Base-by-base conservation (phyloP, 2,329 filamentous ascomycete genomes). In the Penicillium crustosum region DNA sequence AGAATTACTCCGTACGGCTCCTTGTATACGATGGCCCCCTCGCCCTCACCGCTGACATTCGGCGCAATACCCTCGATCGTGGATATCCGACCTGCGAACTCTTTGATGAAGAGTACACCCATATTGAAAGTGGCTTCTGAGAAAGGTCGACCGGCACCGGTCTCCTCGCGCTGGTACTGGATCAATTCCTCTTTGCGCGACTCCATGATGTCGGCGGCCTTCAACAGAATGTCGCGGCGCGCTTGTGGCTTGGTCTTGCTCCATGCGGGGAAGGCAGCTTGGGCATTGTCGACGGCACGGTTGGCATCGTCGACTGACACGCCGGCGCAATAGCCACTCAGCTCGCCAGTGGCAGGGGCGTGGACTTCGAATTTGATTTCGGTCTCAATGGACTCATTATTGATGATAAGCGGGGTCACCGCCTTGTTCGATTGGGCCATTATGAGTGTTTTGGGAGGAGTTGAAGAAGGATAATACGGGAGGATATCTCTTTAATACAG, bases 1-100 rank as follows among this genome's bases (percentile, higher is more conserved):
- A 95, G 77, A 17, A 93, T 81, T 8, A 94, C 90, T 1, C 91
- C 91, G 66, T 85, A 91, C 0, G 91, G 90, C 74, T 93, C 89
- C 69, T 86, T 88, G 62, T 87, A 75, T 4, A 95, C 77, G 63
- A 94, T 78, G 0, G 86, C 89, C 49, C 76, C 80, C 25, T 80
- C 80, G 0, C 80, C 81, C 38, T 83, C 78, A 17, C 83, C 67
- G 15, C 70, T 71, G 21, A 79, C 77, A 3, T 73, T 73, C 0
- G 82, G 83, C 19, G 83, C 79, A 10, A 70, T 68, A 2, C 83
- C 83, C 64, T 77, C 76, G 15, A 84, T 75, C 3, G 72, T 72
- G 7, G 77, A 70, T 27, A 82, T 75, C 44, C 81, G 73, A 8
- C 80, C 82, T 1, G 83, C 82, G 1, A 83, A 77, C 64, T 84